phyloP scores from a whole-genome alignment of 2,329 filamentous ascomycete species.

The Truncatella angustata region DNA sequence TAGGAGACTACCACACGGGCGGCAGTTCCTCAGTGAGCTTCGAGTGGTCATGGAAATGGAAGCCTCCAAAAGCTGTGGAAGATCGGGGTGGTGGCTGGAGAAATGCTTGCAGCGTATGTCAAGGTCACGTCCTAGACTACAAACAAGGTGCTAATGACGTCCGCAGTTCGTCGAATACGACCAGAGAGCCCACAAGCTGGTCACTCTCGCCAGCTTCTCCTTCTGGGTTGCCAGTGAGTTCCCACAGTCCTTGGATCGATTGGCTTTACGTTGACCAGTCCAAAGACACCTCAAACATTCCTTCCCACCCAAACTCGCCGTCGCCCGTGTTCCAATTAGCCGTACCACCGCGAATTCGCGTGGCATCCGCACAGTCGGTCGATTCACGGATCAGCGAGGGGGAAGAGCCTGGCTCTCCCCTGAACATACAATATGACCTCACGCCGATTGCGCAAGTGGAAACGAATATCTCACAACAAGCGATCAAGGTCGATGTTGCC shows the following conservation, averaged over 20 bases:
- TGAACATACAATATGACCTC: conserved; percentile 37
- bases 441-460: conserved; percentile 18
- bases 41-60: conserved; percentile 97
- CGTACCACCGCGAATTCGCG: conserved; percentile 73
- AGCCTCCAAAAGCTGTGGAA: conserved; percentile 76
- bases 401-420: conserved; percentile 59
- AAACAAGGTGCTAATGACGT: conserved; percentile 22
- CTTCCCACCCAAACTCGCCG: conserved; percentile 62
- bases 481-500: conserved; percentile 82
- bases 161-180: conserved; percentile 94
- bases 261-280: not conserved
- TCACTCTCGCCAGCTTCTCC: conserved; percentile 87
- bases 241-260: not conserved
- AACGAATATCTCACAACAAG: conserved; percentile 35
- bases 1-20: conserved; percentile 86
- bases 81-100: conserved; percentile 91
- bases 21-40: conserved; percentile 85
- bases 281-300: conserved; percentile 40
- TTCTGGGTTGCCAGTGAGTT: conserved; percentile 86
- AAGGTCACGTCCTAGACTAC: not conserved
- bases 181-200: conserved; percentile 81
- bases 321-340: conserved; percentile 71
- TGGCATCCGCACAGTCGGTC: conserved; percentile 84
- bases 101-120: conserved; percentile 81
- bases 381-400: conserved; percentile 79